Conservation (phyloP, 1,284 basidiomycete species). For the Butyriboletus appendiculatus region DNA sequence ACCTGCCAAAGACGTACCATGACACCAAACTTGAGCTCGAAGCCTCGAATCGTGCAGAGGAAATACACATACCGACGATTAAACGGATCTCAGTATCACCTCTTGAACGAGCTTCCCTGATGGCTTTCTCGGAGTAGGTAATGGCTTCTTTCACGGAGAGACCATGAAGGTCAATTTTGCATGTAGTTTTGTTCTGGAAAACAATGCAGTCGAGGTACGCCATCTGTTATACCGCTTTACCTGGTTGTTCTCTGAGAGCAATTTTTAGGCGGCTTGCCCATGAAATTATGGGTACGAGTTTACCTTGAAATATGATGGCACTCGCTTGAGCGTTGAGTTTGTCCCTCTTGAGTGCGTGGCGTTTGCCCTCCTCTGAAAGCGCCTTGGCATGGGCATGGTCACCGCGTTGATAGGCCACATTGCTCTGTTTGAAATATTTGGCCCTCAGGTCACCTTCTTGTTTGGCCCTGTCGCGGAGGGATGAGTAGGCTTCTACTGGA, state of each 20-base stretch:
- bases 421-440: conserved; percentile 59
- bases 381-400: conserved; percentile 85
- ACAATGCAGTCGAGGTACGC: conserved; percentile 1
- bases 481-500: conserved; percentile 50
- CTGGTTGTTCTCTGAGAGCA: conserved; percentile 26
- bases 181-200: conserved; percentile 57
- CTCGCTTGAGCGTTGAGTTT: conserved; percentile 80
- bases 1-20: conserved; percentile 36
- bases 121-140: conserved; percentile 62
- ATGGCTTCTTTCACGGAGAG: conserved; percentile 92
- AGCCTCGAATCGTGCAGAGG: not conserved
- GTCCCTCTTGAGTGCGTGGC: conserved; percentile 79
- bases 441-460: conserved; percentile 74
- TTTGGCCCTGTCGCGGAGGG: conserved; percentile 70
- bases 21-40: not conserved
- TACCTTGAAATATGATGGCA: conserved; percentile 84
- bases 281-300: not conserved
- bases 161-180: conserved; percentile 87
- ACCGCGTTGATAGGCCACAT: conserved; percentile 64
- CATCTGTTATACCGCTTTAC: conserved; percentile 9
- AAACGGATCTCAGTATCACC: conserved; percentile 73
- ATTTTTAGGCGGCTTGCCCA: not conserved
- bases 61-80: conserved; percentile 74
- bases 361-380: conserved; percentile 80
- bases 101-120: conserved; percentile 61